A percentile compares a stretch with the other conserved stretches of the same genome.
These are phyloP conservation scores for Trichoderma arundinaceum DNA, from an alignment of 2,329 filamentous ascomycete species.

Conservation along the genomic window DNA sequence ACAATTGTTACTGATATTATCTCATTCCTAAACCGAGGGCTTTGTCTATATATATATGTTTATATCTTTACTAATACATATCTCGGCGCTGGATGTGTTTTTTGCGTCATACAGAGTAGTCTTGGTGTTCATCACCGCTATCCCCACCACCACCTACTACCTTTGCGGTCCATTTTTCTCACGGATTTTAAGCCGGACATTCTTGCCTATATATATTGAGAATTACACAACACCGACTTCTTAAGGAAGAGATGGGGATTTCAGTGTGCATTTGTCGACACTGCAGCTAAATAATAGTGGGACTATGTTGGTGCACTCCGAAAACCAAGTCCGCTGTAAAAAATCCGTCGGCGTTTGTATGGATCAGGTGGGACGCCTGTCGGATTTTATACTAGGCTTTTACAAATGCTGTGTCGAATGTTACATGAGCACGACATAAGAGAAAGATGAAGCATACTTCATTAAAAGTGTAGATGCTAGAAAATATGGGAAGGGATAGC, in stretches of 20 bases:
- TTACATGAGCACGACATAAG: not conserved
- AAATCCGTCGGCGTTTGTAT: not conserved
- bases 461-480: too few relatives aligned
- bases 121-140: not conserved
- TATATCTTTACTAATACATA: not conserved
- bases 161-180: not conserved
- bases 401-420: not conserved
- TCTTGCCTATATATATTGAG: not conserved
- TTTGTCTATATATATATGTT: too few relatives aligned
- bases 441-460: too few relatives aligned
- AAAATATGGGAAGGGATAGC: too few relatives aligned
- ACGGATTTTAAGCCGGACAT: slow-evolving; percentile 13
- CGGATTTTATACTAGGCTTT: slow-evolving; percentile 3
- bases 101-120: not conserved
- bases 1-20: too few relatives aligned
- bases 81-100: not conserved
- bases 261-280: not conserved
- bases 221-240: too few relatives aligned
- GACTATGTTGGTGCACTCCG: not conserved
- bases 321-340: not conserved
- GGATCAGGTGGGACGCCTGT: not conserved
- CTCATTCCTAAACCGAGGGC: too few relatives aligned
- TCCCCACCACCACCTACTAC: not conserved
- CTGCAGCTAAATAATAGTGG: too few relatives aligned
- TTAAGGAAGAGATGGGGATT: not conserved